Percentiles rank a stretch among this genome's conserved stretches.
Evolutionary conservation across 345 rosid genomes (phyloP).

Genomic region (Populus ilicifolia): DNA sequence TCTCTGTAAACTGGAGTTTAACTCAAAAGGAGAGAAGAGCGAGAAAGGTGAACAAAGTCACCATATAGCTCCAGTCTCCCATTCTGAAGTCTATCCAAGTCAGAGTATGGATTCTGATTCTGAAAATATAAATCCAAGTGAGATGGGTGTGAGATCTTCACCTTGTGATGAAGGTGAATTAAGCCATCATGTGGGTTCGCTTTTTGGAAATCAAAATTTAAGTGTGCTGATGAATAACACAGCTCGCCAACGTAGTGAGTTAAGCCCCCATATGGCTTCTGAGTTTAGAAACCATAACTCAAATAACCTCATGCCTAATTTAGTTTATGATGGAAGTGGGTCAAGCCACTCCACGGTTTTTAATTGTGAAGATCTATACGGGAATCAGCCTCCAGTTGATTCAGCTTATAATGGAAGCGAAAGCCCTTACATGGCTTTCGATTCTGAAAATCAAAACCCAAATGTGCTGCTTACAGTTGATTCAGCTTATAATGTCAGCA

Average conservation of each 20-base stretch:
- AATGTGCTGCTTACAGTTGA: not conserved
- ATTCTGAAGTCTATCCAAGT: not conserved
- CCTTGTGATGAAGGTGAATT: not conserved
- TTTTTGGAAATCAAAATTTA: not conserved
- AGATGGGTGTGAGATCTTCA: not conserved
- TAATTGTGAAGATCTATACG: not conserved
- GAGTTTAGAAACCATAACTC: not conserved
- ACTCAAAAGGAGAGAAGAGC: not conserved
- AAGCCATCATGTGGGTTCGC: not conserved
- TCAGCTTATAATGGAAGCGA: not conserved
- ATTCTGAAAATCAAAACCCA: not conserved
- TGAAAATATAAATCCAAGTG: not conserved
- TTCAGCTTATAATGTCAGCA: not conserved
- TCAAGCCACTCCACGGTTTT: not conserved
- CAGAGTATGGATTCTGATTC: not conserved
- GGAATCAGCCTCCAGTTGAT: not conserved
- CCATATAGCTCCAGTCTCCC: not conserved
- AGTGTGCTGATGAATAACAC: not conserved
- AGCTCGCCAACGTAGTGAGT: not conserved
- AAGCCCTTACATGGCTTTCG: not conserved
- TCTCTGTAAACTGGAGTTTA: slow-evolving; percentile 31
- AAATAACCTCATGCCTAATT: not conserved
- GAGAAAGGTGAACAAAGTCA: not conserved
- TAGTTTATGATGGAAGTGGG: not conserved
- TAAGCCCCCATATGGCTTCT: not conserved